A percentile compares a stretch with the other conserved stretches of the same genome.
Evolutionary conservation across 768 basidiomycete genomes (phyloP).

Genomic region (Clitopilus passeckerianus): DNA sequence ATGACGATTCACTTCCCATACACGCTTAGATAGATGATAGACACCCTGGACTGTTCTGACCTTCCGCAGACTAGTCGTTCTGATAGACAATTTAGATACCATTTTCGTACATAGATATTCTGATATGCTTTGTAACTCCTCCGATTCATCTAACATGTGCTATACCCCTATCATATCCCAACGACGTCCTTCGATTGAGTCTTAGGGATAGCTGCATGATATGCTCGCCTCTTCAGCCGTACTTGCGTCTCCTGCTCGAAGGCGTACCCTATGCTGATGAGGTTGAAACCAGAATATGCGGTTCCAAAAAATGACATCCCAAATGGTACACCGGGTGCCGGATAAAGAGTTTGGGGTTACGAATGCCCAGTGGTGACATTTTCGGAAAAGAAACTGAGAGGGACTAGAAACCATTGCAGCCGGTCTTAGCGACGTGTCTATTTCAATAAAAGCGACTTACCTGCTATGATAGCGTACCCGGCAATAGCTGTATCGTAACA

Average conservation of each 20-base stretch:
- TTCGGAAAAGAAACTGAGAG: constrained; percentile 54
- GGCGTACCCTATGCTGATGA: constrained; percentile 57
- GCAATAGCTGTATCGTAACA: constrained; percentile 39
- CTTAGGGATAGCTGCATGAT: constrained; percentile 47
- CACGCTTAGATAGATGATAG: not conserved
- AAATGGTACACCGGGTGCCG: constrained; percentile 54
- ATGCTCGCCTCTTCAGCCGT: constrained; percentile 42
- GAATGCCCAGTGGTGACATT: constrained; percentile 33
- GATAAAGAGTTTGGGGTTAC: constrained; percentile 38
- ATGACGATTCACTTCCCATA: not conserved
- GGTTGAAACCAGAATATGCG: constrained; percentile 52
- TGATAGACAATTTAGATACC: not conserved
- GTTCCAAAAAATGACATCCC: constrained; percentile 61
- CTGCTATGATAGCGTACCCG: constrained; percentile 64
- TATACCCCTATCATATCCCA: not conserved
- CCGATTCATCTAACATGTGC: constrained; percentile 1
- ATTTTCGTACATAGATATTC: not conserved
- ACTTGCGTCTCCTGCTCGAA: constrained; percentile 63
- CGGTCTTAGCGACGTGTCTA: not conserved
- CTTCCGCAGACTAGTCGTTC: not conserved
- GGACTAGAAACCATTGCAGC: constrained; percentile 30
- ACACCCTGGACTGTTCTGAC: not conserved
- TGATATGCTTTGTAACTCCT: constrained; percentile 9
- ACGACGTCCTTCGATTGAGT: constrained; percentile 39
- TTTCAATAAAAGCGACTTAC: constrained; percentile 21